These are phyloP conservation scores for Sistotremastrum suecicum DNA, from an alignment of 768 basidiomycete species.

Conservation along the genomic window DNA sequence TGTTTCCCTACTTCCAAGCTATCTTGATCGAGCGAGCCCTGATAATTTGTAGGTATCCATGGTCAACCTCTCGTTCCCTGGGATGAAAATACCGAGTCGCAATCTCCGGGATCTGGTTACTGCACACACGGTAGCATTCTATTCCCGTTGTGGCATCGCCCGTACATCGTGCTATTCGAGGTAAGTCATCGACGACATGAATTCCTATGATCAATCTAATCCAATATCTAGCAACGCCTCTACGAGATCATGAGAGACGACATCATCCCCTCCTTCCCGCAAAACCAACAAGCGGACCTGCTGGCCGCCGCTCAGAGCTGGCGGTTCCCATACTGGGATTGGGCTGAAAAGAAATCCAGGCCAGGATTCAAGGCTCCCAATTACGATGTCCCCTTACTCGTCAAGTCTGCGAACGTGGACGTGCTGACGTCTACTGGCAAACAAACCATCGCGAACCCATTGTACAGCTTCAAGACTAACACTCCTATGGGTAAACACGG, in stretches of 20 bases:
- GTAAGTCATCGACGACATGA: constrained; percentile 14
- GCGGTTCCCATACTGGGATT: constrained; percentile 39
- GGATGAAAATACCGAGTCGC: constrained; percentile 22
- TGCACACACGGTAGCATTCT: constrained; percentile 38
- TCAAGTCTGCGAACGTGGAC: constrained; percentile 17
- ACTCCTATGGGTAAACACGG: constrained; percentile 11
- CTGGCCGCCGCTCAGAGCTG: constrained; percentile 20
- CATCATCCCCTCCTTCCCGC: constrained; percentile 2
- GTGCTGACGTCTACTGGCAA: constrained; percentile 21
- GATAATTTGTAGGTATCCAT: constrained; percentile 26
- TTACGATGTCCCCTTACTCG: constrained; percentile 20
- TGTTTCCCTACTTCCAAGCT: too few relatives aligned
- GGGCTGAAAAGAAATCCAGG: constrained; percentile 20
- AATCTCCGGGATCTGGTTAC: constrained; percentile 25
- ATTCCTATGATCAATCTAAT: not conserved
- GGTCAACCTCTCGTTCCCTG: constrained; percentile 32
- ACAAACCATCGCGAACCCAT: constrained; percentile 19
- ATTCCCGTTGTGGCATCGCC: constrained; percentile 44
- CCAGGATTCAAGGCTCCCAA: too few relatives aligned
- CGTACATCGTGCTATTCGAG: constrained; percentile 37
- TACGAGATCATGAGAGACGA: constrained; percentile 28
- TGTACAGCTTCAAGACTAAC: constrained; percentile 16
- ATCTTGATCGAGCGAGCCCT: too few relatives aligned
- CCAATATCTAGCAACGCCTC: not conserved
- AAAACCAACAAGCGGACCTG: constrained; percentile 12